Percentiles rank a stretch among this genome's conserved stretches.
phyloP scores from a whole-genome alignment of 2,329 filamentous ascomycete species.

The Alternaria sp. region DNA sequence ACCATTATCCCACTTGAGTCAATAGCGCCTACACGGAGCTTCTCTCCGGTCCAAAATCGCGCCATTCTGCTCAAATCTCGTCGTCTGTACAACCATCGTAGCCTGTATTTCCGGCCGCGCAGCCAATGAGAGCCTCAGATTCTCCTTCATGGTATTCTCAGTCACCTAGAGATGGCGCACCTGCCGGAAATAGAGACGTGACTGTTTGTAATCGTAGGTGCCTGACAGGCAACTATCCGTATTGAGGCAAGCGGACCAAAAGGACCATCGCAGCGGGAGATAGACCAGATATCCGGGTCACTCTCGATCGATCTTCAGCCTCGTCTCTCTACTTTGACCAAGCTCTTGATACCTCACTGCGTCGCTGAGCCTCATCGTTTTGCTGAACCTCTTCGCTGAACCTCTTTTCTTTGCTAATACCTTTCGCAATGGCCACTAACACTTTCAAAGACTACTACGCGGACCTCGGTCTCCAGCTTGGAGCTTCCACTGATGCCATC shows the following conservation, averaged over 20 bases:
- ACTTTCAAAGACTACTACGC: constrained; percentile 76
- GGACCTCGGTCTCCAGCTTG: constrained; percentile 78
- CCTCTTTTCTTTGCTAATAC: background rate
- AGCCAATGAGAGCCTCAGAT: background rate
- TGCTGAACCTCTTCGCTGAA: background rate
- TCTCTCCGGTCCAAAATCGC: background rate
- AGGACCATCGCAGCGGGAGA: background rate
- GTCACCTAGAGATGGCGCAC: background rate
- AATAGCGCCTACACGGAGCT: background rate
- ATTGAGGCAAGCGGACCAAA: background rate
- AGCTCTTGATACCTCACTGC: background rate
- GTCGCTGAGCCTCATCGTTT: background rate
- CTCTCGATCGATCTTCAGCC: background rate
- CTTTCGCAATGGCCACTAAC: constrained; percentile 12
- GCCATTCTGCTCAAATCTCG: background rate
- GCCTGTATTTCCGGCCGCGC: background rate
- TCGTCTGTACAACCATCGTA: background rate
- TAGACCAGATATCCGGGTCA: background rate
- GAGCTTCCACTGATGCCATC: constrained; percentile 79
- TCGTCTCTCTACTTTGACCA: background rate
- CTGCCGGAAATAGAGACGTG: background rate
- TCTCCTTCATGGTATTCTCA: background rate
- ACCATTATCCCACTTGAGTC: background rate
- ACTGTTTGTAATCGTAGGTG: background rate
- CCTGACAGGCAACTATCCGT: constrained; percentile 1